These are phyloP conservation scores for Cercospora zeae-maydis DNA, from an alignment of 2,329 filamentous ascomycete species.

Conservation along the genomic window DNA sequence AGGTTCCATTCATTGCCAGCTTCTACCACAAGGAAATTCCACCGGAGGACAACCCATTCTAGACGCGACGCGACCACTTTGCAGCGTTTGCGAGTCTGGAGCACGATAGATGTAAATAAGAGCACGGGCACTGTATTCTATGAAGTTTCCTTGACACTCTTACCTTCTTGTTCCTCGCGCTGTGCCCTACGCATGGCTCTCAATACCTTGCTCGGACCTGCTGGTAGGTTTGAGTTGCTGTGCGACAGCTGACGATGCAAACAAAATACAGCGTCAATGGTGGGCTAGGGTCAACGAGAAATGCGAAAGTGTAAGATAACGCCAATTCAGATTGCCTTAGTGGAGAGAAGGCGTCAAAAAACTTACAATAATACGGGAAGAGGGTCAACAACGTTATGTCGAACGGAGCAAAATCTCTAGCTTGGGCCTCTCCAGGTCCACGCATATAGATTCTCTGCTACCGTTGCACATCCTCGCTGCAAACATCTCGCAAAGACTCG, in stretches of 20 bases:
- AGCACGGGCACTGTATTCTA: conserved; percentile 22
- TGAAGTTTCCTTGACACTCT: conserved; percentile 1
- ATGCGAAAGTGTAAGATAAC: no score
- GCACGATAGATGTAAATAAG: conserved; percentile 23
- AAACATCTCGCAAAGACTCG: not conserved
- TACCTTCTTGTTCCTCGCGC: not conserved
- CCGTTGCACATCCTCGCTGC: conserved; percentile 8
- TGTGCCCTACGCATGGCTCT: not conserved
- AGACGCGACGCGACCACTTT: conserved; percentile 19
- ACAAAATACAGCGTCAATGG: no score
- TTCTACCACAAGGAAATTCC: conserved; percentile 57
- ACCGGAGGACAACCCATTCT: conserved; percentile 63
- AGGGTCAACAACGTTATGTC: not conserved
- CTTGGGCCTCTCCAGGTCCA: not conserved
- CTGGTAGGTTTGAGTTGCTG: not conserved
- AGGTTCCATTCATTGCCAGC: conserved; percentile 55
- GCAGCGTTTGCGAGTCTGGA: not conserved
- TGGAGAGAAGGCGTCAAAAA: no score
- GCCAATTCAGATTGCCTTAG: no score
- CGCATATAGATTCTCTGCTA: conserved; percentile 18
- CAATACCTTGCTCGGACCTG: not conserved
- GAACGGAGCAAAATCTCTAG: not conserved
- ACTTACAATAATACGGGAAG: no score
- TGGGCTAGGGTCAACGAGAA: no score
- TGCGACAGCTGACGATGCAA: no score